Conservation (phyloP, 2,329 filamentous ascomycete species). For the Fusarium keratoplasticum region DNA sequence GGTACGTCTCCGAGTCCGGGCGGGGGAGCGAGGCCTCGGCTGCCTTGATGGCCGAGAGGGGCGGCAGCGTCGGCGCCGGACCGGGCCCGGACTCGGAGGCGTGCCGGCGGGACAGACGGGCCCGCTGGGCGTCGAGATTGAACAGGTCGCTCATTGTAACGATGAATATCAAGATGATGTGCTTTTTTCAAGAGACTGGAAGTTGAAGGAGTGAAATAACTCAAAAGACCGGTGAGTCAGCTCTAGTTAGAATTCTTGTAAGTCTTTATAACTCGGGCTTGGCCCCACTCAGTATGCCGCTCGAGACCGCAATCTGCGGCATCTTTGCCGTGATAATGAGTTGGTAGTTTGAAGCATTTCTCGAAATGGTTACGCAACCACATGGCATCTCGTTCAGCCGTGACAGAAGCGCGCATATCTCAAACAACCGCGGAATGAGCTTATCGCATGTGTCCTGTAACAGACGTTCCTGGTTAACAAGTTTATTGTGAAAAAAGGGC, state of each 20-base stretch:
- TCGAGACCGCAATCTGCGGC: slow-evolving; percentile 21
- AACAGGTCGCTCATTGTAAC: slow-evolving; percentile 43
- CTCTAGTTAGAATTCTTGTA: background rate
- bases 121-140: slow-evolving; percentile 37
- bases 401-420: background rate
- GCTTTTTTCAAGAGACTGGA: too few relatives aligned
- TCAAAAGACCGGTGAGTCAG: background rate
- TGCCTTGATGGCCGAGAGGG: slow-evolving; percentile 45
- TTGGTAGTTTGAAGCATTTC: background rate
- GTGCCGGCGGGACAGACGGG: slow-evolving; percentile 40
- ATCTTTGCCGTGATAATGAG: slow-evolving; percentile 8
- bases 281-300: slow-evolving; percentile 24
- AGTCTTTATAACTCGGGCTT: background rate
- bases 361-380: background rate
- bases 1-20: slow-evolving; percentile 45
- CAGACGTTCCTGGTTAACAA: background rate
- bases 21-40: slow-evolving; percentile 56
- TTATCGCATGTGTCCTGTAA: background rate
- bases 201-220: background rate
- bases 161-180: background rate
- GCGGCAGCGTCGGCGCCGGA: slow-evolving; percentile 54
- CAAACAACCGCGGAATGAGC: background rate
- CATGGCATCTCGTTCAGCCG: background rate
- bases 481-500: background rate
- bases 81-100: slow-evolving; percentile 9